Evolutionary conservation across 2,329 filamentous ascomycete genomes (phyloP).

Genomic region (Aspergillus tanneri): DNA sequence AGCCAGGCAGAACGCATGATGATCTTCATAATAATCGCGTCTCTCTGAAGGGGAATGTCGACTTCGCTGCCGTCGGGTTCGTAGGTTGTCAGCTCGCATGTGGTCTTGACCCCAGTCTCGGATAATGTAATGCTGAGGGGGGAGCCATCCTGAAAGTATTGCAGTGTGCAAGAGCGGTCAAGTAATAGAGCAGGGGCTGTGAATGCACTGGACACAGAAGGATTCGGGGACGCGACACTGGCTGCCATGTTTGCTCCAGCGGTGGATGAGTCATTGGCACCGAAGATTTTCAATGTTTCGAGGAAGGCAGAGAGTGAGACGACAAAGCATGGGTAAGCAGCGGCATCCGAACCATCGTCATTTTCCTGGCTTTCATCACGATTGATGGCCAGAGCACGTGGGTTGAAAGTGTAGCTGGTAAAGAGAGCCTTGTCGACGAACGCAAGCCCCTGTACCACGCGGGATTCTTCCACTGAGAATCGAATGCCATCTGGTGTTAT

Average conservation of each 20-base stretch:
- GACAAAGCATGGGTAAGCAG: slow-evolving; percentile 68
- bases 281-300: slow-evolving; percentile 94
- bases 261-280: slow-evolving; percentile 63
- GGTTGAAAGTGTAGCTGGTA: slow-evolving; percentile 73
- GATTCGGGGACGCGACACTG: slow-evolving; percentile 32
- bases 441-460: slow-evolving; percentile 85
- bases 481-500: slow-evolving; percentile 82
- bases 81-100: slow-evolving; percentile 87
- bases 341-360: slow-evolving; percentile 38
- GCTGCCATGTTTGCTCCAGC: slow-evolving; percentile 25
- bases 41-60: slow-evolving; percentile 78
- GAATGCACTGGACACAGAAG: slow-evolving; percentile 67
- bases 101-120: slow-evolving; percentile 82
- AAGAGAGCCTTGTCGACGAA: slow-evolving; percentile 90
- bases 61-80: slow-evolving; percentile 60
- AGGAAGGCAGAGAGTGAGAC: slow-evolving; percentile 83
- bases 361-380: slow-evolving; percentile 33
- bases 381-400: slow-evolving; percentile 32
- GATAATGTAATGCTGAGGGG: slow-evolving; percentile 83
- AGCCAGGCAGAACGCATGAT: slow-evolving; percentile 72
- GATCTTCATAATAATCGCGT: slow-evolving; percentile 81
- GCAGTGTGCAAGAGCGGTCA: slow-evolving; percentile 79
- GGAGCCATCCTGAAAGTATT: slow-evolving; percentile 71
- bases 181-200: slow-evolving; percentile 79
- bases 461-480: slow-evolving; percentile 83